Percentiles rank a stretch among this genome's conserved stretches.
Evolutionary conservation across 495 filamentous ascomycete genomes (phyloP).

Genomic region (Pyrenula aspistea): DNA sequence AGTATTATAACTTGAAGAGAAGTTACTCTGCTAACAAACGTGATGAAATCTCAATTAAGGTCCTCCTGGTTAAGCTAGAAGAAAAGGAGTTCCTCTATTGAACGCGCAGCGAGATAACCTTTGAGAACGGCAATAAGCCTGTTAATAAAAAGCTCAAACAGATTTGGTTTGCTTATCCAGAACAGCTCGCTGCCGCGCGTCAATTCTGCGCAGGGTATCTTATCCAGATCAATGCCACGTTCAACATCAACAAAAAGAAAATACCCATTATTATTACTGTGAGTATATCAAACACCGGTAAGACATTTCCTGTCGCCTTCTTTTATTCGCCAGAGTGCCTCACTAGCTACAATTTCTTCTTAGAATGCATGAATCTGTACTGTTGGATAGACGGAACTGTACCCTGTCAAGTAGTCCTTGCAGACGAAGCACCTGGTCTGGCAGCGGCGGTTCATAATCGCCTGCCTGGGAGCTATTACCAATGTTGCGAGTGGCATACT

Average conservation of each 20-base stretch:
- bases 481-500: background rate
- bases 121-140: background rate
- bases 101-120: background rate
- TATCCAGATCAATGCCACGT: background rate
- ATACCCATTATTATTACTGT: background rate
- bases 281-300: background rate
- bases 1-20: constrained; percentile 1
- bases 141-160: background rate
- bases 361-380: background rate
- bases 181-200: background rate
- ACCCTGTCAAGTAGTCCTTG: background rate
- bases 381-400: background rate
- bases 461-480: background rate
- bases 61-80: background rate
- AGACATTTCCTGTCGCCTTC: constrained; percentile 1
- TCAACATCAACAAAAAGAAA: background rate
- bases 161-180: constrained; percentile 2
- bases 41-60: background rate
- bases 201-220: background rate
- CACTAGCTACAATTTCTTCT: background rate
- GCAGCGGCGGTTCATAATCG: background rate
- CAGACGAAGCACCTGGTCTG: background rate
- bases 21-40: background rate
- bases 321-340: background rate
- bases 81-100: background rate